Base-by-base conservation (phyloP, 768 basidiomycete genomes). In the Tremella yokohamensis region DNA sequence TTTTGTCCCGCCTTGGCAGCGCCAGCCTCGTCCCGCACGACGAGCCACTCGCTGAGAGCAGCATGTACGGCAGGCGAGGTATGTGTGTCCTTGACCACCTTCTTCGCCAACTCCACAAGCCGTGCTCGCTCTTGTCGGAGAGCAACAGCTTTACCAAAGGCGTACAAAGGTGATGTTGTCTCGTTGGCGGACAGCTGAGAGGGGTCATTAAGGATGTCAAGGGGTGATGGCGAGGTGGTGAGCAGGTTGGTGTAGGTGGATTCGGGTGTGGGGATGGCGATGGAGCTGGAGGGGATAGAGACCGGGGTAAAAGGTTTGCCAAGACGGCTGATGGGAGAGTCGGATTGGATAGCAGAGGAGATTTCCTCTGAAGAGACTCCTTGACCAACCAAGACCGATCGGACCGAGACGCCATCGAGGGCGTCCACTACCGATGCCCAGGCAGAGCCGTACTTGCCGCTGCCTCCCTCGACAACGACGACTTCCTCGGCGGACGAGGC, bases 151-250 rank as follows among this genome's bases (percentile, higher is more conserved):
- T 91, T 87, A 12, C 96, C 94, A 37, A 98, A 82, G 0, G 96
- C 94, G 71, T 87, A 97, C 73, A 97, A 90, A 1, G 94, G 96
- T n/a, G 83, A 87, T 9, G 92, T 94, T 16, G 90, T 89, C 11
- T 90, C 91, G 64, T 65, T 63, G 13, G 84, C 76, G 9, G 83
- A 72, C 51, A 90, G 84, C 16, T 87, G 81, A 42, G 83, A 79
- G 0, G 90, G 92, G 2, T 87, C 85, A 77, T 99, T 98, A 68
- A 86, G 81, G 58, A 99, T 82, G 61, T 92, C 86, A 0, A 98
- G 64, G 8, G 72, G 79, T 1, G 89, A 83, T 8, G 85, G 83
- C 34, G 96, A 79, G 56, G 89, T 87, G 6, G 81, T 76, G 54
- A 99, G 84, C 22, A 97, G 87, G 74, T 87, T 88, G 61, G 88